phyloP scores from a whole-genome alignment of 148 eudicot genomes.

The Salicornia ramosissima region DNA sequence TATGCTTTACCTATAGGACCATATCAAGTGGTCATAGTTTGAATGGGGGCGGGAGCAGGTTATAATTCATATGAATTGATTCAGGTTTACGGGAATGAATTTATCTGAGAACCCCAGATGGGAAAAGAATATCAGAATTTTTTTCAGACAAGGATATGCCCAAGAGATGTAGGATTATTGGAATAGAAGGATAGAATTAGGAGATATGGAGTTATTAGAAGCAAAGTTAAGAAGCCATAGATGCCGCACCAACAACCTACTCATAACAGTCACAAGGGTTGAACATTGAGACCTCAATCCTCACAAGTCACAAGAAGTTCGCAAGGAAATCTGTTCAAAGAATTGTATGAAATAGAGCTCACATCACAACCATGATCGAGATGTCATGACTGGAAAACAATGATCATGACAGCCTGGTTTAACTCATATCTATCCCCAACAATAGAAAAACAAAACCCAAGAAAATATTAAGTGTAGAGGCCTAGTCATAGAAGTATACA shows the following conservation, averaged over 20 bases:
- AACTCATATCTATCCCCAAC: neutral
- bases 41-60: too few relatives aligned
- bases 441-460: neutral
- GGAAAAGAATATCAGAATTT: neutral
- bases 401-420: neutral
- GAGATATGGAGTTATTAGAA: neutral
- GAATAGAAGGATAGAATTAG: neutral
- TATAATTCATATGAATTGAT: too few relatives aligned
- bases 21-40: too few relatives aligned
- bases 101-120: neutral
- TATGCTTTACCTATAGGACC: too few relatives aligned
- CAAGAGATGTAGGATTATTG: neutral
- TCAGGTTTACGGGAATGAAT: too few relatives aligned
- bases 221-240: neutral
- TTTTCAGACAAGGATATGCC: neutral
- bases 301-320: neutral
- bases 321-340: neutral
- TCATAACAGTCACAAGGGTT: neutral
- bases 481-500: neutral
- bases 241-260: conserved; percentile 2
- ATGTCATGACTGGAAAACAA: neutral
- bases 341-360: neutral
- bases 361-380: neutral
- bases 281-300: neutral
- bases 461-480: neutral